Base-by-base conservation (phyloP, 345 rosid genomes). In the Pistacia vera region DNA sequence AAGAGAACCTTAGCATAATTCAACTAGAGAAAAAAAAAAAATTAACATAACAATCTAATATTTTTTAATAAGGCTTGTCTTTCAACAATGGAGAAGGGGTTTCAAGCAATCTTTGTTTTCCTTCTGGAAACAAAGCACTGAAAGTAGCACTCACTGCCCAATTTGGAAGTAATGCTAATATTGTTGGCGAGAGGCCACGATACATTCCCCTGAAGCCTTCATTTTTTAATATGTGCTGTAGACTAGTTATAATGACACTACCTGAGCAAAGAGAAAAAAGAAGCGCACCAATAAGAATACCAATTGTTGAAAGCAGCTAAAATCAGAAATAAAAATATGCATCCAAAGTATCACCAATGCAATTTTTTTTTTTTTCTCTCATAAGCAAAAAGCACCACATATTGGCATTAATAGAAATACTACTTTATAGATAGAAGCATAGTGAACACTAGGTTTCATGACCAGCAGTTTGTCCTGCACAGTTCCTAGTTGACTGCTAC, bases 141-240 rank as follows among this genome's bases (percentile, higher is more conserved):
- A 30, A 66, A 62, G 63, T 68, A 68, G 71, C 52, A 81, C 98
- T 90, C 86, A 96, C 99, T 55, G 98, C 97, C 99, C 99, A 96
- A 70, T 92, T 96, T 4, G 99, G 98, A 68, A 93, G 97, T 57
- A 95, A 85, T 56, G 99, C 99, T 73, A 93, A 56, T 70, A 95
- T 85, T 25, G 99, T 95, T 64, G 98, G 99, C 58, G 99, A 93
- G 75, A 93, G 98, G 49, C 99, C 99, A 48, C 95, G 94, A 72
- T 95, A 95, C 86, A 95, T 60, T 68, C 99, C 99, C 81, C 72
- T 90, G 65, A 90, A 63, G 46, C 99, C 98, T 81, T 93, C 97
- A 54, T 82, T 88, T 81, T 79, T 90, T 8, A 89, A 63, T 80
- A 93, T 92, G 79, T 81, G 83, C 79, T 84, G 87, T 63, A 93